Conservation (phyloP, 352 stramenopile genomes). For the Phytophthora foliorum region DNA sequence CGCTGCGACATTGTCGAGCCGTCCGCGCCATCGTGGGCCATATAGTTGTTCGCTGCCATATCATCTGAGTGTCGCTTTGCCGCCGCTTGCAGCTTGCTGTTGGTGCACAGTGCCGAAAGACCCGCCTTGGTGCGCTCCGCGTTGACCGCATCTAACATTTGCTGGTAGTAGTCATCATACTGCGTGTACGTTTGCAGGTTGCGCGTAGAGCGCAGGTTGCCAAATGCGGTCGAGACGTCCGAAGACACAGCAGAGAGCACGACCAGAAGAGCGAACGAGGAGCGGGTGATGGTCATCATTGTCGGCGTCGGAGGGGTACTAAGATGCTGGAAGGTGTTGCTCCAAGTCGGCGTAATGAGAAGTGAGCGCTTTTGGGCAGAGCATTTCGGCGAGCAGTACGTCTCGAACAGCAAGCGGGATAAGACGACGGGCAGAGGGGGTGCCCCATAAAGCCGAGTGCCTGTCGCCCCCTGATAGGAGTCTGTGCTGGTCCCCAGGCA, state of each 20-base stretch:
- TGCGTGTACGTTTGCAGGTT: conserved; percentile 41
- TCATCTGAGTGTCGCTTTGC: conserved; percentile 48
- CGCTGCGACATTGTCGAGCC: conserved; percentile 57
- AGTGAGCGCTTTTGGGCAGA: conserved; percentile 18
- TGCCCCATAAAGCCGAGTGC: conserved; percentile 19
- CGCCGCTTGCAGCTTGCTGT: conserved; percentile 46
- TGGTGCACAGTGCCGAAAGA: conserved; percentile 51
- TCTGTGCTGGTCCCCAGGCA: background rate
- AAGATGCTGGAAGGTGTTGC: conserved; percentile 7
- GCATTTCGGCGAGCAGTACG: conserved; percentile 1
- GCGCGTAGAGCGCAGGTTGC: conserved; percentile 31
- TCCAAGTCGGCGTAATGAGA: conserved; percentile 23
- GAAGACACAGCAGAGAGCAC: conserved; percentile 23
- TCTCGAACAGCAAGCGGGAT: conserved; percentile 38
- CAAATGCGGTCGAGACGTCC: conserved; percentile 18
- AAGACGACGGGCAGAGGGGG: conserved; percentile 38
- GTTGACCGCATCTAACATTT: conserved; percentile 56
- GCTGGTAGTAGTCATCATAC: conserved; percentile 36
- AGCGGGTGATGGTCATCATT: conserved; percentile 33
- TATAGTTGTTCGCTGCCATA: conserved; percentile 58
- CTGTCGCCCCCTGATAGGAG: conserved; percentile 18
- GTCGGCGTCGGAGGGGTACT: conserved; percentile 13
- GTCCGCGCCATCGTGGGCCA: conserved; percentile 59
- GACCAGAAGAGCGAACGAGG: conserved; percentile 30
- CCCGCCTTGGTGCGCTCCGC: conserved; percentile 51